Evolutionary conservation across 768 basidiomycete species (phyloP).

Genomic region (Lentinula raphanica): DNA sequence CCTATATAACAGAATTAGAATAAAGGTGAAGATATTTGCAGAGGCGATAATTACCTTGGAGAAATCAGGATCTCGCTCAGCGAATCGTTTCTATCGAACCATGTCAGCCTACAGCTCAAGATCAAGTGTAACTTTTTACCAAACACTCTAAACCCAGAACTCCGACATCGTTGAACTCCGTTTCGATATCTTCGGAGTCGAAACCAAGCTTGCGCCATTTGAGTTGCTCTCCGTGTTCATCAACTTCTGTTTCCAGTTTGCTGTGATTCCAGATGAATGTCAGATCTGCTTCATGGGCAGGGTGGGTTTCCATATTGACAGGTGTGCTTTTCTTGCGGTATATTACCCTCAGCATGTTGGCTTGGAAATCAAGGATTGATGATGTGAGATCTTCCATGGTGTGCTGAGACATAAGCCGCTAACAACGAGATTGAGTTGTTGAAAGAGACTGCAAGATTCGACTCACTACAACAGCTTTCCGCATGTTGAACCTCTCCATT

Average conservation of each 20-base stretch:
- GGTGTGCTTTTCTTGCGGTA: constrained; percentile 77
- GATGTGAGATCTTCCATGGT: constrained; percentile 79
- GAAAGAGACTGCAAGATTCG: neutral
- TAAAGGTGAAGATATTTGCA: neutral
- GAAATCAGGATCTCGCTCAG: constrained; percentile 68
- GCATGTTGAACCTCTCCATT: constrained; percentile 70
- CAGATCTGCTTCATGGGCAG: constrained; percentile 50
- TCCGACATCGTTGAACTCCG: constrained; percentile 76
- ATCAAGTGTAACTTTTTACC: constrained; percentile 33
- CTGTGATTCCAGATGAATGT: constrained; percentile 66
- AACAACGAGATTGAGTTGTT: constrained; percentile 7
- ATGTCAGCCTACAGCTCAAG: neutral
- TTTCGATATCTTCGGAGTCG: constrained; percentile 62
- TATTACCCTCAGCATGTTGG: constrained; percentile 73
- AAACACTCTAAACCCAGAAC: constrained; percentile 79
- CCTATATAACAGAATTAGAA: constrained; percentile 39
- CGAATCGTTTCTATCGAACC: constrained; percentile 61
- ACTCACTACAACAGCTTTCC: constrained; percentile 78
- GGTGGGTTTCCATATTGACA: constrained; percentile 65
- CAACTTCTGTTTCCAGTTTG: constrained; percentile 48
- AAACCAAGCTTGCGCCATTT: constrained; percentile 84
- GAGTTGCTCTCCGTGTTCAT: constrained; percentile 40
- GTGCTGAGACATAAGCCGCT: constrained; percentile 83
- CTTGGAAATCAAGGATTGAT: constrained; percentile 83
- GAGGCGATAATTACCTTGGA: constrained; percentile 47